These are phyloP conservation scores for Pichia cephalocereana DNA, from an alignment of 805 yeast genomes.

Conservation along the genomic window DNA sequence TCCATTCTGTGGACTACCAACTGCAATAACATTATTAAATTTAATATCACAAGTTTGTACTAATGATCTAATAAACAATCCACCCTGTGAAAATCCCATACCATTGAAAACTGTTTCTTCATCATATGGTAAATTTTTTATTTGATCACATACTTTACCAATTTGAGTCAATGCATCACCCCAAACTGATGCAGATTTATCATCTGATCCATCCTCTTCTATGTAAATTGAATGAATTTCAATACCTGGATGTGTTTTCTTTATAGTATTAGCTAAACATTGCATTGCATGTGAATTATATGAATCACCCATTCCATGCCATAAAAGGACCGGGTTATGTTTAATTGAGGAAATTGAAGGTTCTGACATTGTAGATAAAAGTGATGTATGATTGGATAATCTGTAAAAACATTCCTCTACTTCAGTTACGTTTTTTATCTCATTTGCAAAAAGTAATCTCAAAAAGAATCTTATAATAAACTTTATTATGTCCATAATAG, in stretches of 20 bases:
- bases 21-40: constrained; percentile 51
- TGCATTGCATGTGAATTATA: constrained; percentile 54
- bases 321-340: constrained; percentile 42
- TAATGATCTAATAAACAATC: constrained; percentile 62
- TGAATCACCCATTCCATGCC: constrained; percentile 83
- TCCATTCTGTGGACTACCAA: constrained; percentile 80
- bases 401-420: no score
- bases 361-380: no score
- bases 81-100: constrained; percentile 79
- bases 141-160: constrained; percentile 44
- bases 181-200: constrained; percentile 44
- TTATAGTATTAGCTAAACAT: constrained; percentile 34
- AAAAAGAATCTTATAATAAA: no score
- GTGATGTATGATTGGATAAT: no score
- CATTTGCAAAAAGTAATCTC: no score
- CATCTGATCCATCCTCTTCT: constrained; percentile 39
- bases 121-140: constrained; percentile 30
- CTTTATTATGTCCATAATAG: no score
- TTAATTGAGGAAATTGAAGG: not conserved
- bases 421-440: no score
- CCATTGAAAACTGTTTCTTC: constrained; percentile 49
- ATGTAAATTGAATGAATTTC: constrained; percentile 46
- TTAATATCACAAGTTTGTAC: constrained; percentile 47
- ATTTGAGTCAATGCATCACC: constrained; percentile 54
- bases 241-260: constrained; percentile 38